A percentile compares a stretch with the other conserved stretches of the same genome.
Conservation (phyloP, 2,329 filamentous ascomycete genomes). For the Aspergillus arachidicola region DNA sequence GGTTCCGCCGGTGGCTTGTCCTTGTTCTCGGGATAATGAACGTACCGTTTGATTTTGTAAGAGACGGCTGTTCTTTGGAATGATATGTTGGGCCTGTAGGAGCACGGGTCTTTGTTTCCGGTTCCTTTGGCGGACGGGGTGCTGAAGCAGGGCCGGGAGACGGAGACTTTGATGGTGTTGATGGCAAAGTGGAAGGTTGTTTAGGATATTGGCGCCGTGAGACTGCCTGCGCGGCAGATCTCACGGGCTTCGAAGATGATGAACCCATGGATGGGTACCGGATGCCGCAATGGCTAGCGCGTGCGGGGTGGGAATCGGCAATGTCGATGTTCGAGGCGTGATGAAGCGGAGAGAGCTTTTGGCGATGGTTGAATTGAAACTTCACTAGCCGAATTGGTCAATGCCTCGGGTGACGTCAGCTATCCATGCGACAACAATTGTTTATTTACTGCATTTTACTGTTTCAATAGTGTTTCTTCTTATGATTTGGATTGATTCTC, state of each 20-base stretch:
- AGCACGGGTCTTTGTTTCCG: conserved; percentile 8
- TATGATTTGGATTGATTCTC: neutral
- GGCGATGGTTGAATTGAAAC: neutral
- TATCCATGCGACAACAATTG: neutral
- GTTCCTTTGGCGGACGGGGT: conserved; percentile 12
- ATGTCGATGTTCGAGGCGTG: neutral
- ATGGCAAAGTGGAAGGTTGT: conserved; percentile 39
- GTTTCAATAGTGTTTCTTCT: neutral
- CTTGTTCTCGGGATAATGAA: neutral
- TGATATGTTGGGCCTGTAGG: conserved; percentile 36
- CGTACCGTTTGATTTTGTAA: conserved; percentile 38
- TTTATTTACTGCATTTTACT: neutral
- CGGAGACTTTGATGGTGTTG: conserved; percentile 39
- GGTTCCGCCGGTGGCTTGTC: neutral
- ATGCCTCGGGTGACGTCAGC: conserved; percentile 24
- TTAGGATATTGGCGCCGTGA: conserved; percentile 60
- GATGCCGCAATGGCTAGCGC: neutral
- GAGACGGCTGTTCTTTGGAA: conserved; percentile 37
- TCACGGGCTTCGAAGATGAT: conserved; percentile 59
- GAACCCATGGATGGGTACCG: conserved; percentile 55
- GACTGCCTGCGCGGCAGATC: conserved; percentile 51
- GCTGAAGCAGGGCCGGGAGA: conserved; percentile 29
- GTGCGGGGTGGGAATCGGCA: neutral
- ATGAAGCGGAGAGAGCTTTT: neutral
- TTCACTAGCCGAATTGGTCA: conserved; percentile 22